Percentiles rank a stretch among this genome's conserved stretches.
phyloP scores from a whole-genome alignment of 805 yeast genomes.

The Zygosaccharomyces lentus region DNA sequence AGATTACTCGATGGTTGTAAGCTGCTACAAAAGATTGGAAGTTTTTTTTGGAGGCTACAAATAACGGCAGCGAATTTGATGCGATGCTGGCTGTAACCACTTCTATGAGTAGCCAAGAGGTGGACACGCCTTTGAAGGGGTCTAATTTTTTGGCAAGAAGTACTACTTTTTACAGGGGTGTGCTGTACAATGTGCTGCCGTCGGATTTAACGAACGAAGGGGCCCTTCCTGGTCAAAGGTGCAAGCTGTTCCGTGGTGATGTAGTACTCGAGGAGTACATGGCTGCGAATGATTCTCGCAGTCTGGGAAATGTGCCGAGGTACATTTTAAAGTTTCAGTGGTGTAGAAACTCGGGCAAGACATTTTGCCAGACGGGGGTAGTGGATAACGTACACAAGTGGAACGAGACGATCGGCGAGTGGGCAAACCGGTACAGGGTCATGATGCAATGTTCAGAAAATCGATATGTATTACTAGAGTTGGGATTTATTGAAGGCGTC shows the following conservation, averaged over 20 bases:
- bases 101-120: constrained; percentile 6
- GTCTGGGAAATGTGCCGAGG: constrained; percentile 15
- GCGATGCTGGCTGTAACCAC: constrained; percentile 12
- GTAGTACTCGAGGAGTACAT: constrained; percentile 21
- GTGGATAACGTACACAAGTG: constrained; percentile 19
- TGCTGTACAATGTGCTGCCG: constrained; percentile 23
- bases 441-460: constrained; percentile 21
- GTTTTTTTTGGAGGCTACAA: background rate
- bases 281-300: constrained; percentile 7
- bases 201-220: constrained; percentile 12
- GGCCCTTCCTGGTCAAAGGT: constrained; percentile 6
- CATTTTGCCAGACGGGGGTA: constrained; percentile 22
- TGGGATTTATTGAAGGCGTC: constrained; percentile 15
- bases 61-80: background rate
- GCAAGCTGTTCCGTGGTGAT: constrained; percentile 19
- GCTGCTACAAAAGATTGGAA: background rate
- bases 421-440: constrained; percentile 15
- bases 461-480: constrained; percentile 20
- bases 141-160: constrained; percentile 4
- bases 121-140: background rate
- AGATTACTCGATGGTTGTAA: background rate
- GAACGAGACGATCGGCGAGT: constrained; percentile 15
- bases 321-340: constrained; percentile 21
- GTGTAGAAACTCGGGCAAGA: constrained; percentile 8
- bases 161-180: constrained; percentile 11